Evolutionary conservation across 176 grass and related monocot genomes (phyloP), one percentile per base, ranked within the genome.

Genomic region (Ensete glaucum): DNA sequence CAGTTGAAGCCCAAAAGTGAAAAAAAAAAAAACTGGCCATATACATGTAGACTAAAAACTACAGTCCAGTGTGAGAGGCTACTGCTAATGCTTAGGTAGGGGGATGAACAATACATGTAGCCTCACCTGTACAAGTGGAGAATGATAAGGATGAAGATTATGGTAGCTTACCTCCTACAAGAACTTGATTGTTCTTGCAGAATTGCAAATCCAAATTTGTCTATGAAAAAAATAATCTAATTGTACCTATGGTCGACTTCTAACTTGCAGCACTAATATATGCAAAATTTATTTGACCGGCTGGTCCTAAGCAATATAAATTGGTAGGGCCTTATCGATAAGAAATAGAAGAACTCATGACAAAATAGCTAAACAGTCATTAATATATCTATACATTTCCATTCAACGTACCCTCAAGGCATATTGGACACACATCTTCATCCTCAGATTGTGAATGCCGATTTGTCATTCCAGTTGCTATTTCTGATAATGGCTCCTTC

Each of bases 361-460:
- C 34, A 67, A 67, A 34, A 4, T 1, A 34, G 21, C 26, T 16
- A 34, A 43, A 67, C 24, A 11, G 13, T 50, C 34, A n/a, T 8
- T 1, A 60, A 14, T 17, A 20, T 56, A 9, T 26, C 11, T 8
- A 9, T 24, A 9, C 20, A 16, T 25, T 22, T 17, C 11, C 50
- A 29, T 54, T 21, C 22, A 9, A 56, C 72, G 4, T 51, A 74
- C 72, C 72, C 2, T 74, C 72, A 2, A 74, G 53, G 72, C 53
- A 74, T 53, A 74, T 74, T 57, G 53, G 53, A 19, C 72, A 74
- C 27, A 15, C 53, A 17, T 74, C 72, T 74, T 74, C 72, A 54
- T 74, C 53, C 0, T 74, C 7, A 2, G 51, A 57, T 24, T 9
- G 3, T 27, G 50, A 20, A 73, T 14, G 49, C 0, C 50, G 16